Base-by-base conservation (phyloP, 805 yeast species). In the Torulaspora microellipsoides region DNA sequence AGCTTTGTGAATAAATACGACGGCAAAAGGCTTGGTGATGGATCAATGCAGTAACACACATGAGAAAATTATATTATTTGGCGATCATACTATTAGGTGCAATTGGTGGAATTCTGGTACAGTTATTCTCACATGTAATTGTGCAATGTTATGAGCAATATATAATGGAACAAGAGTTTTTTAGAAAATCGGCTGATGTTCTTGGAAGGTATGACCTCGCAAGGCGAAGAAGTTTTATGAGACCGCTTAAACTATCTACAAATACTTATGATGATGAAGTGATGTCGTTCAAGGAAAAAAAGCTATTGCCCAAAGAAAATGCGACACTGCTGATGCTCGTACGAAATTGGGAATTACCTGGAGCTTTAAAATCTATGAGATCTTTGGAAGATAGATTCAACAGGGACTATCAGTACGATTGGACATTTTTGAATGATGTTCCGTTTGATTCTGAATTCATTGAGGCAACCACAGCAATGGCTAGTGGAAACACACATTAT, bases 271-370 rank as follows among this genome's bases (percentile, higher is more conserved):
- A 52, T 27, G 41, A 53, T 32, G 51, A 51, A 11, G 27, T 56
- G 4, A 23, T 50, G 27, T 23, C 32, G 3, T 15, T 33, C 13
- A 27, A 32, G 15, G 14, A 30, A 30, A 20, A 35, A 9, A 33
- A 32, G 12, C 13, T 40, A 7, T 36, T 28, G 11, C 40, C 31
- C 8, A 52, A 52, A 31, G 57, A 56, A 56, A 89, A 88, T 60
- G 97, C 97, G 3, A 83, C 95, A 0, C 62, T 90, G 23, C 74
- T 90, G 43, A 89, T 90, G 95, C 75, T 90, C 23, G 95, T 85
- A 31, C 70, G 97, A 43, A 89, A 89, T 60, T 71, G 75, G 67
- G 97, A 89, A 62, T 64, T 89, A 9, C 71, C 74, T 9, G 89
- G 83, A 1, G 95, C 93, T 0, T 63, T 89, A 35, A 60, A 65